phyloP scores from a whole-genome alignment of 192 early-diverging fungal genomes.

The Pilobolus umbonatus region DNA sequence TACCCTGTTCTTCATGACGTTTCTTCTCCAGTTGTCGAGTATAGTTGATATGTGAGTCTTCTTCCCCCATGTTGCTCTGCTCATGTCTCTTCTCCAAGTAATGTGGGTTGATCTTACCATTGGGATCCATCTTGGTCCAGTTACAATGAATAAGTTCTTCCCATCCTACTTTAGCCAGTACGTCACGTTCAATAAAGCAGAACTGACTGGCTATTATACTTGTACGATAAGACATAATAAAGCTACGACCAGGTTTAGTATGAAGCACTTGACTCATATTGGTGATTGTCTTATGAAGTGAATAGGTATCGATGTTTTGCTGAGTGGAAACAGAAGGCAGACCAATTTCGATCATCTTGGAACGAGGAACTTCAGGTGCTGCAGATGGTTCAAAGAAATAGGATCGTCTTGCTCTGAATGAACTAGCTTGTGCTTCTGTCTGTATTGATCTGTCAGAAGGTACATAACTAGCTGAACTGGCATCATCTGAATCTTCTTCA shows the following conservation, averaged over 20 bases:
- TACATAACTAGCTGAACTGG: constrained; percentile 3
- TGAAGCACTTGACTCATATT: neutral
- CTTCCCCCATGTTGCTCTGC: constrained; percentile 2
- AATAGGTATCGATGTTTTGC: neutral
- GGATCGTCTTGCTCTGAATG: neutral
- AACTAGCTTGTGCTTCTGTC: constrained; percentile 12
- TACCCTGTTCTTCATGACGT: constrained; percentile 19
- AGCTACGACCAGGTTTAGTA: constrained; percentile 5
- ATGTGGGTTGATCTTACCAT: constrained; percentile 2
- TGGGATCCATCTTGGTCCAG: constrained; percentile 44
- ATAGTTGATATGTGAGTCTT: constrained; percentile 2
- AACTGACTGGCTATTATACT: constrained; percentile 50
- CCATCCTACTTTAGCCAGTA: constrained; percentile 48
- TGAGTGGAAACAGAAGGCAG: neutral
- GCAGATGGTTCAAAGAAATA: neutral
- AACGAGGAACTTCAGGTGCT: neutral
- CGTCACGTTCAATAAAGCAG: constrained; percentile 53
- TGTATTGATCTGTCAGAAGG: constrained; percentile 6
- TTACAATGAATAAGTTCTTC: constrained; percentile 48
- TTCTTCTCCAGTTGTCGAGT: constrained; percentile 11
- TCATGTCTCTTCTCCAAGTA: neutral
- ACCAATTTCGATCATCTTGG: constrained; percentile 7
- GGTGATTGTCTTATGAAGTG: neutral
- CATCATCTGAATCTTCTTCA: constrained; percentile 1
- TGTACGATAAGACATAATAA: constrained; percentile 40